Evolutionary conservation across 768 basidiomycete genomes (phyloP).

Genomic region (Imleria badia): DNA sequence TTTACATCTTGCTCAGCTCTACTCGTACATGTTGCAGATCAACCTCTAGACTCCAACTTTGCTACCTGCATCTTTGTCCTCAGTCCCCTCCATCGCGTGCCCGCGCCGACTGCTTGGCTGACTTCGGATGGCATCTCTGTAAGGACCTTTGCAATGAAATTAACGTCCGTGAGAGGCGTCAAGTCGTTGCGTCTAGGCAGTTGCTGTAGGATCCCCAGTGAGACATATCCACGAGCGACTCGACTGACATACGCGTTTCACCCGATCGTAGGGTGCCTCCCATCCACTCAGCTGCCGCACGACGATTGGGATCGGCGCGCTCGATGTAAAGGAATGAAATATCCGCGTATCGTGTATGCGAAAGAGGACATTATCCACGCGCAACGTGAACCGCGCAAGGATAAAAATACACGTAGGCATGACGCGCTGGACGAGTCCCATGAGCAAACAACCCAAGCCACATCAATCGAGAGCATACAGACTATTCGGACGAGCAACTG

Average conservation of each 20-base stretch:
- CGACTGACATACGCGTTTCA: slow-evolving; percentile 61
- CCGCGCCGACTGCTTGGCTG: slow-evolving; percentile 61
- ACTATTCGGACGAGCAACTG: slow-evolving; percentile 84
- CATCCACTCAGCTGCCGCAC: slow-evolving; percentile 85
- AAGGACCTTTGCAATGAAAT: slow-evolving; percentile 74
- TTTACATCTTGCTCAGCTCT: background rate
- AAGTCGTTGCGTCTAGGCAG: slow-evolving; percentile 77
- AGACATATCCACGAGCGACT: background rate
- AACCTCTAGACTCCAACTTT: slow-evolving; percentile 11
- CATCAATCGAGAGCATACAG: slow-evolving; percentile 32
- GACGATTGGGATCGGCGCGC: slow-evolving; percentile 57
- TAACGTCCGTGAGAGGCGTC: slow-evolving; percentile 83
- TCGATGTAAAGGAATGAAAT: slow-evolving; percentile 76
- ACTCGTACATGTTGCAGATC: background rate
- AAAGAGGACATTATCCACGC: slow-evolving; percentile 95
- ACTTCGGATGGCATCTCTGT: slow-evolving; percentile 57
- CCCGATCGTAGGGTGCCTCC: slow-evolving; percentile 83
- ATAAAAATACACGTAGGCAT: slow-evolving; percentile 96
- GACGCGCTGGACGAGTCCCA: slow-evolving; percentile 62
- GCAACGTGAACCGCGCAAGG: slow-evolving; percentile 84
- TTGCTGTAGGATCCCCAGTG: slow-evolving; percentile 39
- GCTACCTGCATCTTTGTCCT: slow-evolving; percentile 62
- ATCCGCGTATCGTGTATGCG: slow-evolving; percentile 85
- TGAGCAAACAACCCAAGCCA: background rate
- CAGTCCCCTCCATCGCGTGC: slow-evolving; percentile 85